These are phyloP conservation scores for Malassezia sympodialis DNA, from an alignment of 1,284 basidiomycete species.

Conservation along the genomic window DNA sequence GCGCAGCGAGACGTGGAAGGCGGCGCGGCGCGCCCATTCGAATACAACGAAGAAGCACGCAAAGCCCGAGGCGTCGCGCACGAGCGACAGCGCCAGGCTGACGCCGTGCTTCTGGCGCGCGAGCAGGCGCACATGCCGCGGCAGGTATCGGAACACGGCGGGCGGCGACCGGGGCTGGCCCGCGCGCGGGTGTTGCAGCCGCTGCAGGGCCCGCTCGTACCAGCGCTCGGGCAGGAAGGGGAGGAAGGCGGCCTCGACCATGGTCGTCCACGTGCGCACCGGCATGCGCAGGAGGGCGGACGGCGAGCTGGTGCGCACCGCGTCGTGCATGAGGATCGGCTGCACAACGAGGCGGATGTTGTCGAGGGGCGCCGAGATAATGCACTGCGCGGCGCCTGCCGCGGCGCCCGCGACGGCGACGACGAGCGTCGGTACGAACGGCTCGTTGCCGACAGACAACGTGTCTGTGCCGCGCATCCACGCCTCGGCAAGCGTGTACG, in stretches of 20 bases:
- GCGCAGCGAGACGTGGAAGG: slow-evolving; percentile 32
- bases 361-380: slow-evolving; percentile 50
- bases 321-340: slow-evolving; percentile 19
- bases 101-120: slow-evolving; percentile 36
- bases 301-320: neutral
- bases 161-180: neutral
- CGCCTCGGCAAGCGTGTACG: slow-evolving; percentile 39
- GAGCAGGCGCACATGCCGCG: slow-evolving; percentile 8
- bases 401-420: slow-evolving; percentile 41
- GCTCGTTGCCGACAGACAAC: neutral
- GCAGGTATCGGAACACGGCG: slow-evolving; percentile 10
- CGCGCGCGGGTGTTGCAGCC: neutral
- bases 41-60: slow-evolving; percentile 49
- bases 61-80: slow-evolving; percentile 47
- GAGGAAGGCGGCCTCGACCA: slow-evolving; percentile 38
- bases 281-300: slow-evolving; percentile 5
- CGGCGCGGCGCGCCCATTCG: slow-evolving; percentile 44
- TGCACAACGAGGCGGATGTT: slow-evolving; percentile 49
- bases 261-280: slow-evolving; percentile 38
- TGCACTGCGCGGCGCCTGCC: slow-evolving; percentile 49
- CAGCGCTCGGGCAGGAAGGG: slow-evolving; percentile 28
- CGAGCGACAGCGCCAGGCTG: slow-evolving; percentile 43
- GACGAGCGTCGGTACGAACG: slow-evolving; percentile 35
- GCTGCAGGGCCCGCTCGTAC: slow-evolving; percentile 17
- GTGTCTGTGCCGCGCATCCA: slow-evolving; percentile 13